These are phyloP conservation scores for Fraxinus excelsior DNA, from an alignment of 257 asterid genomes.

Conservation along the genomic window DNA sequence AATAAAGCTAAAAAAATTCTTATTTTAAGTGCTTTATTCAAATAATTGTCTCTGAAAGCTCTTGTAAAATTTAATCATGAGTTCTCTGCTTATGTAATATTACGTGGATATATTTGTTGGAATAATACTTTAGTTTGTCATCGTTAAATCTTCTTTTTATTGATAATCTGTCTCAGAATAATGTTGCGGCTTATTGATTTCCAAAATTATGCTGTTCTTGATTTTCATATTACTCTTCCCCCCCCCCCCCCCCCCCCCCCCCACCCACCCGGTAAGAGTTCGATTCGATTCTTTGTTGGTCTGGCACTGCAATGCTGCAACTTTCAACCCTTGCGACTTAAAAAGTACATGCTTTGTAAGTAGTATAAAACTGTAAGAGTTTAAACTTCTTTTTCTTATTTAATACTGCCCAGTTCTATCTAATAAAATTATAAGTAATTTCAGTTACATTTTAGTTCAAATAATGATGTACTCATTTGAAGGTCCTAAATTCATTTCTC, in stretches of 20 bases:
- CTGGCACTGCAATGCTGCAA: background rate
- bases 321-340: no score
- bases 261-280: no score
- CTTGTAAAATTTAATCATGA: background rate
- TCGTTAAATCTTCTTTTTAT: background rate
- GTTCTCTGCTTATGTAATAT: background rate
- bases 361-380: background rate
- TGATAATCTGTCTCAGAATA: no score
- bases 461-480: constrained; percentile 24
- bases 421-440: background rate
- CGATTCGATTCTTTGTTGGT: background rate
- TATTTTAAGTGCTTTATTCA: constrained; percentile 12
- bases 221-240: background rate
- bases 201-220: background rate
- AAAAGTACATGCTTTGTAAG: no score
- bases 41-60: background rate
- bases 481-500: constrained; percentile 25
- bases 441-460: background rate
- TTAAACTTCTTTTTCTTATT: constrained; percentile 13
- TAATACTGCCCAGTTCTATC: constrained; percentile 18
- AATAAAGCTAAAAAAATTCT: background rate
- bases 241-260: no score
- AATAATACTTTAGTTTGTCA: background rate
- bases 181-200: background rate
- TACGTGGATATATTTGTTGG: background rate